Evolutionary conservation across 2,329 filamentous ascomycete genomes (phyloP).

Genomic region (Penicillium expansum): DNA sequence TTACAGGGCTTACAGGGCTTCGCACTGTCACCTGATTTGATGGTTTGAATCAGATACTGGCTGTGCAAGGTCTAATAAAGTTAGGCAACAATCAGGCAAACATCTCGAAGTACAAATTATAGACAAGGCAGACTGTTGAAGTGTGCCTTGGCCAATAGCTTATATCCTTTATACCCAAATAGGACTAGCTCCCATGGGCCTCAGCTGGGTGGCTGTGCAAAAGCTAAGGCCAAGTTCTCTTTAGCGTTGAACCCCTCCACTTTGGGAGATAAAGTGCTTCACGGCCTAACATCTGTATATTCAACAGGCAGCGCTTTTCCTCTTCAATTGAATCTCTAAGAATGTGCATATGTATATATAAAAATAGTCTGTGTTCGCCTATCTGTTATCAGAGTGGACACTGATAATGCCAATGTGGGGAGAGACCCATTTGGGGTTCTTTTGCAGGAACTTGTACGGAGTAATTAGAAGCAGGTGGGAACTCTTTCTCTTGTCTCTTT

Average conservation of each 20-base stretch:
- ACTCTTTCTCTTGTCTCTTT: background rate
- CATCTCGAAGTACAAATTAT: background rate
- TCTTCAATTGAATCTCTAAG: background rate
- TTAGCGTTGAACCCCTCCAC: slow-evolving; percentile 8
- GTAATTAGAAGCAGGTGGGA: background rate
- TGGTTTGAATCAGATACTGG: background rate
- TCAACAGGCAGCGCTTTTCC: slow-evolving; percentile 1
- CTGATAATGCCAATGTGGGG: slow-evolving; percentile 15
- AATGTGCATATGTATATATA: background rate
- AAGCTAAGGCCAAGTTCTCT: slow-evolving; percentile 9
- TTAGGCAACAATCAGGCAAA: background rate
- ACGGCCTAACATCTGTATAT: background rate
- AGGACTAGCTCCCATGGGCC: slow-evolving; percentile 17
- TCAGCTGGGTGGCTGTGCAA: slow-evolving; percentile 34
- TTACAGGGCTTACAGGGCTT: too few relatives aligned
- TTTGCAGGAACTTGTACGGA: background rate
- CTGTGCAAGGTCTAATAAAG: background rate
- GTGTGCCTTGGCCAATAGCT: slow-evolving; percentile 18
- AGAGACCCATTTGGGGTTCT: slow-evolving; percentile 14
- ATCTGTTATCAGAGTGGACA: slow-evolving; percentile 21
- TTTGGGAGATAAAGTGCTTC: background rate
- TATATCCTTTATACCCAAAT: slow-evolving; percentile 13
- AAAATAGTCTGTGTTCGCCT: slow-evolving; percentile 9
- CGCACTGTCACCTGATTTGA: background rate
- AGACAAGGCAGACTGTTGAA: slow-evolving; percentile 15